These are phyloP conservation scores for Dimargaris verticillata DNA, from an alignment of 192 early-diverging fungal genomes.

Conservation along the genomic window DNA sequence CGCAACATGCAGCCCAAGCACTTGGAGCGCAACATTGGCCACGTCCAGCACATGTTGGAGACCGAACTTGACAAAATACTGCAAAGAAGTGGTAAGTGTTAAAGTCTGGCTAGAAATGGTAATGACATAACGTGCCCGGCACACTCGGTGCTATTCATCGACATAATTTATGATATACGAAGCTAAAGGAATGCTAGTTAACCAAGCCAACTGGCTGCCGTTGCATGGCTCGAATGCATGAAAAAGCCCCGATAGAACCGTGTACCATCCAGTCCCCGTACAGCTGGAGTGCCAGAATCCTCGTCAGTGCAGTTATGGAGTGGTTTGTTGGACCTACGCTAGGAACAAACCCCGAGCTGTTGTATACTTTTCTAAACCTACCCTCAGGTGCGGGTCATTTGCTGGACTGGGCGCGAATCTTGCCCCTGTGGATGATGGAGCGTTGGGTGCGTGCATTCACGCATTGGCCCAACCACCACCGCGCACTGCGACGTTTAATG, in stretches of 20 bases:
- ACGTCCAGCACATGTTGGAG: not conserved
- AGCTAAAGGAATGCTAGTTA: too few species aligned
- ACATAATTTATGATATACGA: too few species aligned
- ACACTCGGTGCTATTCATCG: too few species aligned
- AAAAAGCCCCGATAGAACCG: too few species aligned
- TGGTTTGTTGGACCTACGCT: not conserved
- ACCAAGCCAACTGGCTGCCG: too few species aligned
- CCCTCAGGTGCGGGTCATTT: not conserved
- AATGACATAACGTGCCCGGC: too few species aligned
- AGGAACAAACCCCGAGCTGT: not conserved
- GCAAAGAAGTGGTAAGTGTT: too few species aligned
- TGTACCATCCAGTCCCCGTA: not conserved
- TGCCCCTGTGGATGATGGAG: not conserved
- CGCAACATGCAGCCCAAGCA: constrained; percentile 1
- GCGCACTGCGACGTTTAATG: not conserved
- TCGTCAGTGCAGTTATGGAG: not conserved
- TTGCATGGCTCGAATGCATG: too few species aligned
- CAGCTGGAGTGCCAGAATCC: not conserved
- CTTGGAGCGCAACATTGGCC: not conserved
- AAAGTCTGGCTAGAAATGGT: too few species aligned
- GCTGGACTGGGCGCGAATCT: not conserved
- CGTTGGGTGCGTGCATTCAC: not conserved
- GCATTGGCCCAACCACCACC: not conserved
- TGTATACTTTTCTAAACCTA: not conserved
- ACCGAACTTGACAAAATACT: not conserved